Evolutionary conservation across 257 asterid genomes (phyloP).

Genomic region (Schizonepeta tenuifolia): DNA sequence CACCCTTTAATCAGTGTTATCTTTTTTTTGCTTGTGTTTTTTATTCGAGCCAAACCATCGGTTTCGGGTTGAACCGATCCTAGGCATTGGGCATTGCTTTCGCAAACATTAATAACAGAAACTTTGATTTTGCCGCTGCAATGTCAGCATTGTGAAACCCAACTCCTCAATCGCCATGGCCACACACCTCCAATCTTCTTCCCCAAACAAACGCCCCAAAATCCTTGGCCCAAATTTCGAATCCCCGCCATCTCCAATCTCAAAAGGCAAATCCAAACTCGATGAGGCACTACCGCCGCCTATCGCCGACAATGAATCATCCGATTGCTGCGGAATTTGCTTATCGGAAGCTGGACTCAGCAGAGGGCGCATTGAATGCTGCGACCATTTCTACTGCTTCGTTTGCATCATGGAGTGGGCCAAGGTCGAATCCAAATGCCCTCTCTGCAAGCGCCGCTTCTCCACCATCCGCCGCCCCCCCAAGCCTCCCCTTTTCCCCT

Average conservation of each 20-base stretch:
- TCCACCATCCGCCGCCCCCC: slow-evolving; percentile 69
- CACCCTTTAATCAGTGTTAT: too few relatives aligned
- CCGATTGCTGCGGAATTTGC: slow-evolving; percentile 66
- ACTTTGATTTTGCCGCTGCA: slow-evolving; percentile 7
- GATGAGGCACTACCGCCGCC: slow-evolving; percentile 20
- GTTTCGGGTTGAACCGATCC: too few relatives aligned
- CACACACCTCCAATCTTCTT: slow-evolving; percentile 2
- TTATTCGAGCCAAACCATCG: too few relatives aligned
- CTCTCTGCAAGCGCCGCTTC: slow-evolving; percentile 76
- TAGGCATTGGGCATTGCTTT: background rate
- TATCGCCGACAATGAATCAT: slow-evolving; percentile 24
- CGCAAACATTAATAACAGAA: background rate
- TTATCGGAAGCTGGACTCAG: slow-evolving; percentile 52
- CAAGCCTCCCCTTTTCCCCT: slow-evolving; percentile 52
- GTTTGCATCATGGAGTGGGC: slow-evolving; percentile 86
- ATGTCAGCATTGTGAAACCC: background rate
- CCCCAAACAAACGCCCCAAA: slow-evolving; percentile 46
- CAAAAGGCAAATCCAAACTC: slow-evolving; percentile 49
- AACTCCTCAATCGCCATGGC: slow-evolving; percentile 28
- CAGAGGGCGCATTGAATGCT: slow-evolving; percentile 69
- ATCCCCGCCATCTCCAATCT: slow-evolving; percentile 11
- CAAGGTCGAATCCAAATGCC: slow-evolving; percentile 77
- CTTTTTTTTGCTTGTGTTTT: too few relatives aligned
- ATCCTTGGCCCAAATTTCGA: slow-evolving; percentile 19
- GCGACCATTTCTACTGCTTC: slow-evolving; percentile 76